Base-by-base conservation (phyloP, 148 eudicot genomes). In the Polygonum maritimum region DNA sequence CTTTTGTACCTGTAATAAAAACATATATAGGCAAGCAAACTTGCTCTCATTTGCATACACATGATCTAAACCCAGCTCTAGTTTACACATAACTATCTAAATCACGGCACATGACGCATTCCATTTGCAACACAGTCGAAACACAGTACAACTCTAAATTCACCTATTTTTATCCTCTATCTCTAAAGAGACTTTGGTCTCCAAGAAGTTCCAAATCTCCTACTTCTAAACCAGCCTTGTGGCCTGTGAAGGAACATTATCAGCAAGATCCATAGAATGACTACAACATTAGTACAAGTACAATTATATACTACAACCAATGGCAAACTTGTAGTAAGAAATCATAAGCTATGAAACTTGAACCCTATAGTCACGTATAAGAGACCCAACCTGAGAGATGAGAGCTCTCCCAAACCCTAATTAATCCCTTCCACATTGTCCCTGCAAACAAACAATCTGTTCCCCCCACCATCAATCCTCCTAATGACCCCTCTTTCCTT, bases 371-470 rank as follows among this genome's bases (percentile, higher is more conserved):
- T 84, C 84, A 84, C 36, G 48, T 77, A 75, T 78, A 73, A 7
- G 85, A 76, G 57, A 75, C 77, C 4, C 76, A 79, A 75, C 90
- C 94, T 0, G 94, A 90, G 11, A 49, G 75, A 60, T 74, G 69
- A 0, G 90, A 88, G 77, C 85, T 94, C 82, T 94, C 93, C 98
- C 98, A 94, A 21, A 94, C 98, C 84, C n/a, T n/a, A n/a, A n/a
- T 94, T 93, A 84, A 94, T 79, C 38, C 98, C 98, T 79, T 90
- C 97, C 18, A 80, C 89, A 81, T 87, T 79, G 74, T 89, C 96
- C 84, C 98, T 84, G 70, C 80, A 80, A 82, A 94, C 88, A 84
- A 89, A 94, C 71, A 94, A 84, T 83, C 98, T 84, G 83, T 92
- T 84, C 35, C 93, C 96, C 71, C 96, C 97, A 2, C 97, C 93